Evolutionary conservation across 495 filamentous ascomycete genomes (phyloP), one percentile per base, ranked within the genome.

Genomic region (Achaetomiella virescens): DNA sequence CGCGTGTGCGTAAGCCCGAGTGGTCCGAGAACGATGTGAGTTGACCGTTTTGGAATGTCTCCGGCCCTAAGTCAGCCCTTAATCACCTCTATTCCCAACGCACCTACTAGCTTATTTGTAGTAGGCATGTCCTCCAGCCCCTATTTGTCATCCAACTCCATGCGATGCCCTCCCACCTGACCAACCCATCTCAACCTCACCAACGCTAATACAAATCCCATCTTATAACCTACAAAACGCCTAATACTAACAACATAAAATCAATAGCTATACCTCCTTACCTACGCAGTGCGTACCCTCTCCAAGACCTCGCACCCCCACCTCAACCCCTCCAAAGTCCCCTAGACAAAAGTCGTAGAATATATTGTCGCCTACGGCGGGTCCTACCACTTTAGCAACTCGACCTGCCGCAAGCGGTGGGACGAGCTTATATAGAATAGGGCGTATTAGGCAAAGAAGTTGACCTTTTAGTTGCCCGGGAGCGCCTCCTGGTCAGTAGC

Each of bases 331-430:
- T n/a, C 71, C 9, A 88, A 82, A 64, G 74, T 92, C 0, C 84
- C 90, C 3, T 97, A 91, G 91, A 92, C 91, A 73, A 77, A 80
- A 51, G 84, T 96, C 3, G 79, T 84, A 1, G 78, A 88, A 55
- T 86, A 87, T 54, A 93, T 97, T 43, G 70, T 70, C 51, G 62
- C 64, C 1, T 65, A 86, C 55, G 91, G 90, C 15, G 91, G 89
- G 0, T 85, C 82, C 2, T 96, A 96, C 66, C 80, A 77, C 44
- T 97, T 96, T 68, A 90, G 89, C 1, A 84, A 90, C 66, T 83
- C 88, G 2, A 96, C 91, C 0, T 92, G 88, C 63, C 89, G 90
- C 68, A 95, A 89, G 75, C 89, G 90, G 64, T 97, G 85, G 79
- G 74, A 84, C 56, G 74, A 78, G 51, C 61, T n/a, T n/a, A n/a